Evolutionary conservation across 345 rosid genomes (phyloP), one percentile per base, ranked within the genome.

Genomic region (Carallia pectinifolia): DNA sequence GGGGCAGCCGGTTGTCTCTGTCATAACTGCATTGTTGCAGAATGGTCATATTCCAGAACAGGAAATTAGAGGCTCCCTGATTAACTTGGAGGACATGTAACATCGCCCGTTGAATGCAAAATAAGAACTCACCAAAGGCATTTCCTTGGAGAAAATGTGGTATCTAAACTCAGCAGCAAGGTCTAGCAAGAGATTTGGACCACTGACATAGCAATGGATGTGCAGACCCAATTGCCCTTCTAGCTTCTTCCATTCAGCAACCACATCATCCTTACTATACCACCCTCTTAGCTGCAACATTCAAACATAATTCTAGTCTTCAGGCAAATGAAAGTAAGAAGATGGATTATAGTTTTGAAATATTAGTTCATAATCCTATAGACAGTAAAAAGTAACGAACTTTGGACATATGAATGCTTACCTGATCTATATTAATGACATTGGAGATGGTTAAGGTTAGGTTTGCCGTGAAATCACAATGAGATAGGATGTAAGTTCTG

Each of bases 401-500:
- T 40, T 10, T 40, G 15, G 15, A 40, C 7, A 10, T 2, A 64
- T 7, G 64, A 54, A 70, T 39, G 50, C 39, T 38, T 64, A 89
- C 94, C 90, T 89, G 98, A 71, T 93, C 89, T 30, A 88, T 77
- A 75, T 85, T 84, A 76, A 91, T 91, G 39, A 89, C 88, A 61
- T 80, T 88, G 74, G 96, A 88, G 76, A 93, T 84, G 66, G 91
- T 85, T 61, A 91, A 76, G 65, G 96, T 93, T 60, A 93, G 83
- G 76, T 93, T 84, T 72, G 97, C 96, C 4, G 97, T 93, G 80
- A 88, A 85, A 79, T 91, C 97, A 73, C 98, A 93, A 74, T 93
- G 98, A 13, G 98, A 93, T 34, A 93, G 84, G 37, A 91, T 88
- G 71, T 93, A 91, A 12, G 96, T 81, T 67, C 96, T 83, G 5